A percentile compares a stretch with the other conserved stretches of the same genome.
Evolutionary conservation across 768 basidiomycete genomes (phyloP).

Genomic region (Dacryopinax primogenitus): DNA sequence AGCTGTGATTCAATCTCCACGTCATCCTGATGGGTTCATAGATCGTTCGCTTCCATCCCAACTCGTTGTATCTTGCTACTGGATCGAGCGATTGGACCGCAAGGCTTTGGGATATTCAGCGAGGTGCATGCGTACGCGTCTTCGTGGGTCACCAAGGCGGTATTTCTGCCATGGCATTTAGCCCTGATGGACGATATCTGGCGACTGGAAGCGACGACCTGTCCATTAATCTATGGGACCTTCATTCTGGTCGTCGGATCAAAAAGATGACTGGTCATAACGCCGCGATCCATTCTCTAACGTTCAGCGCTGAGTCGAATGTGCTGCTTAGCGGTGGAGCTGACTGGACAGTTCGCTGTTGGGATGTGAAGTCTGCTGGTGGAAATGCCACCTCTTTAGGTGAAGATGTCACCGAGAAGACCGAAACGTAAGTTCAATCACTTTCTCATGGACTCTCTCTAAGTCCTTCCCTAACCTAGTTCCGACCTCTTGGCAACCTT

Average conservation of each 20-base stretch:
- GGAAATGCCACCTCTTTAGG: constrained; percentile 45
- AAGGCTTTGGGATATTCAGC: constrained; percentile 96
- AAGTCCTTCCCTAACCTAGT: constrained; percentile 31
- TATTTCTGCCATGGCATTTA: constrained; percentile 73
- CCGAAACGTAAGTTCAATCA: constrained; percentile 53
- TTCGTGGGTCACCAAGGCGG: constrained; percentile 91
- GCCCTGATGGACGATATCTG: constrained; percentile 86
- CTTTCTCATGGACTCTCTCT: neutral
- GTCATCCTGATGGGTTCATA: constrained; percentile 25
- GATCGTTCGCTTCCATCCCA: constrained; percentile 95
- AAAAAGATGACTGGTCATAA: constrained; percentile 96
- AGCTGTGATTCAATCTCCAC: neutral
- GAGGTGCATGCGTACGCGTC: constrained; percentile 82
- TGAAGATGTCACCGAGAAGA: constrained; percentile 42
- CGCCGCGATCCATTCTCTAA: constrained; percentile 74
- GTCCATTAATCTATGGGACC: constrained; percentile 91
- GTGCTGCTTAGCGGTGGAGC: constrained; percentile 81
- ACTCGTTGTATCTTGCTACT: constrained; percentile 91
- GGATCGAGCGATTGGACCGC: constrained; percentile 95
- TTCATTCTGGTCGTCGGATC: constrained; percentile 84
- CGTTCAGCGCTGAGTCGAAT: constrained; percentile 84
- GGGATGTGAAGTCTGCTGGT: constrained; percentile 81
- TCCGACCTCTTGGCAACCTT: constrained; percentile 79
- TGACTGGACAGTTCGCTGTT: constrained; percentile 96
- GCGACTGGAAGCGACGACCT: constrained; percentile 92